Percentiles rank a stretch among this genome's conserved stretches.
These are phyloP conservation scores for Peronospora destructor DNA, from an alignment of 352 stramenopile genomes.

Conservation along the genomic window DNA sequence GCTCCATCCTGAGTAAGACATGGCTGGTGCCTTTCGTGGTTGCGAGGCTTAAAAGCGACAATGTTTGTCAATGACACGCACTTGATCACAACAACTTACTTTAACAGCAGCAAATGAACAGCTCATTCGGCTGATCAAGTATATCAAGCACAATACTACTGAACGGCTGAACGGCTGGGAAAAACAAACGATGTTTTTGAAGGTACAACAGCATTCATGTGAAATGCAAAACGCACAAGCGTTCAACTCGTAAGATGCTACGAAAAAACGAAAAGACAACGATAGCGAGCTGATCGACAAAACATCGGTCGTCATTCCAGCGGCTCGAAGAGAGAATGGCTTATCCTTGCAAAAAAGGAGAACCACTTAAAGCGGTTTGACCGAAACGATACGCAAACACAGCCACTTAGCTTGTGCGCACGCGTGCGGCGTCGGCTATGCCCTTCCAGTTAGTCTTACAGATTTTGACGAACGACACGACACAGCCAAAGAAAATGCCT, in stretches of 20 bases:
- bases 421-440: constrained; percentile 47
- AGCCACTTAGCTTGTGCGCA: constrained; percentile 38
- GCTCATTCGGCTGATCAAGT: no score
- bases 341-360: constrained; percentile 12
- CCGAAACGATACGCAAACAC: not conserved
- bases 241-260: constrained; percentile 30
- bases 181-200: no score
- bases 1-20: no score
- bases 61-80: not conserved
- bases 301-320: not conserved
- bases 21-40: no score
- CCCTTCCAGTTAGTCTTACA: constrained; percentile 47
- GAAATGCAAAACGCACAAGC: constrained; percentile 23
- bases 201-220: constrained; percentile 21
- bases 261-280: constrained; percentile 9
- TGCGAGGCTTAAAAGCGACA: no score
- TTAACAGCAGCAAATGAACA: not conserved
- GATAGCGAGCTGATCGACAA: constrained; percentile 4
- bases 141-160: no score
- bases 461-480: constrained; percentile 58
- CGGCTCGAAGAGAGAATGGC: not conserved
- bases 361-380: not conserved
- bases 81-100: not conserved
- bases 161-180: no score
- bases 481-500: constrained; percentile 48